Base-by-base conservation (phyloP, 176 grass and related monocot genomes). In the Themeda triandra region DNA sequence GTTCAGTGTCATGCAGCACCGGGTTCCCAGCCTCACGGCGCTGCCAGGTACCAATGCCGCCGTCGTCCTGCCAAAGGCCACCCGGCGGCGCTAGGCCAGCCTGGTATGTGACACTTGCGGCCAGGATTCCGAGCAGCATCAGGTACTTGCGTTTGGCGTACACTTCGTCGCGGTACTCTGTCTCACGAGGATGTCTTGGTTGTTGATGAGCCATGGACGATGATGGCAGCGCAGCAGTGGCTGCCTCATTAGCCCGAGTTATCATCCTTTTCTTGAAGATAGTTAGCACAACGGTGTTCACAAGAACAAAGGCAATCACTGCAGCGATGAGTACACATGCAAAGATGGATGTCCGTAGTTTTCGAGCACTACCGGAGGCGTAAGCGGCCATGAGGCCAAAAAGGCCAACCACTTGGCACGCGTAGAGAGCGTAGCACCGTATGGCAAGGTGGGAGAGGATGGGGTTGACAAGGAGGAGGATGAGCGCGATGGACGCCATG, bases 401-500 rank as follows among this genome's bases (percentile, higher is more conserved):
- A 13, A 73, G 41, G 42, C 41, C 39, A 0, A 12, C 71, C 10
- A 27, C 14, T n/a, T 27, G 24, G 71, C 71, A 73, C 14, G 8
- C 42, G 25, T 46, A 73, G 7, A 73, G 71, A 25, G 71, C n/a
- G 3, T 73, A 73, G 25, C 41, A 73, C 71, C 71, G 41, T 13
- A 49, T 49, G 42, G 24, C 71, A 2, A 18, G 71, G 3, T 14
- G 13, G 68, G 35, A 21, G 2, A 71, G 37, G 23, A 41, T 42
- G 10, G 36, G 68, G 37, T 71, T 73, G 6, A 73, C 25, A 11
- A 85, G 74, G 6, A 85, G 40, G 18, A 85, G 46, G 19, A 85
- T 78, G 36, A 85, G 66, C 32, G 77, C 83, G 0, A 85, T 18
- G 6, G 83, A 85, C 2, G 83, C 46, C 46, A 85, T 49, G 83